A percentile compares a stretch with the other conserved stretches of the same genome.
Conservation (phyloP, 2,329 filamentous ascomycete genomes). For the Alternaria arbusti region DNA sequence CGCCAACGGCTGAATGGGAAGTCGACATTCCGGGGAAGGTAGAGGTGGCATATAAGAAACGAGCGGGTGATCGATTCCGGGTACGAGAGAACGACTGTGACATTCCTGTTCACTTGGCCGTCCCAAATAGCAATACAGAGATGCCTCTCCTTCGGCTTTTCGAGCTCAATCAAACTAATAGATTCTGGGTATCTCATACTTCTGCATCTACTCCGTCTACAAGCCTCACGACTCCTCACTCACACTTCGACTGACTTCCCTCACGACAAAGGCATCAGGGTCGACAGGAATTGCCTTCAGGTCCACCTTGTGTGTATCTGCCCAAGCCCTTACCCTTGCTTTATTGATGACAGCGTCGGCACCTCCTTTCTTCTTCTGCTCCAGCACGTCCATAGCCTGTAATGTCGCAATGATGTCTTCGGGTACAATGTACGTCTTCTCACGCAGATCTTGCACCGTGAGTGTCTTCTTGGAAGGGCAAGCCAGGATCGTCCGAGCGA, state of each 20-base stretch:
- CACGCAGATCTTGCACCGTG: conserved; percentile 74
- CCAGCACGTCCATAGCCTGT: conserved; percentile 77
- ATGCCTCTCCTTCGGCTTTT: not conserved
- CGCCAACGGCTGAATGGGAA: not conserved
- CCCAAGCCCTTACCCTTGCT: conserved; percentile 70
- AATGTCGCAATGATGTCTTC: conserved; percentile 84
- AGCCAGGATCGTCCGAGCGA: conserved; percentile 70
- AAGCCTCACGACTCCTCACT: conserved; percentile 8
- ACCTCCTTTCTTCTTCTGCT: conserved; percentile 59
- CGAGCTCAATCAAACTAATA: not conserved
- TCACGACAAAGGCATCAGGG: conserved; percentile 74
- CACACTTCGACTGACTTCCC: conserved; percentile 49
- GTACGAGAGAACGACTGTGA: not conserved
- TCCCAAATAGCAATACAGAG: not conserved
- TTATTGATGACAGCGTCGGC: conserved; percentile 61
- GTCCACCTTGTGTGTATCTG: conserved; percentile 65
- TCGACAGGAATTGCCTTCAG: conserved; percentile 69
- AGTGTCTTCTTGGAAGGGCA: conserved; percentile 58
- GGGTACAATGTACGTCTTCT: conserved; percentile 79
- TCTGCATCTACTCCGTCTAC: not conserved
- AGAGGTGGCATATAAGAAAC: not conserved
- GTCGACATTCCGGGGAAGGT: not conserved
- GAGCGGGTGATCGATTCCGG: not conserved
- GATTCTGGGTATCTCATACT: not conserved
- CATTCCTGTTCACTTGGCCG: not conserved